Evolutionary conservation across 805 yeast genomes (phyloP).

Genomic region (Yamadazyma paraphyllophila): DNA sequence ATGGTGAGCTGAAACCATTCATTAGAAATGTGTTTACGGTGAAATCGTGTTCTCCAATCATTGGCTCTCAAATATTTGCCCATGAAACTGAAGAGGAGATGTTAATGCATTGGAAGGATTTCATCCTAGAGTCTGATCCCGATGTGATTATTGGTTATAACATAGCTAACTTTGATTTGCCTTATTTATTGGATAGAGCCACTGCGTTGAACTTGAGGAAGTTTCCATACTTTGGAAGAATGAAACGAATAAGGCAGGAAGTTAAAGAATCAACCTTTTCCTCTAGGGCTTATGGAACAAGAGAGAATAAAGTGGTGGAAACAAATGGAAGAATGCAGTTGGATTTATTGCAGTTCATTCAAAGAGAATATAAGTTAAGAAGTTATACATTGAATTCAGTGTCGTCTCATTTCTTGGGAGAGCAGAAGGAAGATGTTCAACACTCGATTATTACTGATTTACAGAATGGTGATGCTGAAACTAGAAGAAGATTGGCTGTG

Average conservation of each 20-base stretch:
- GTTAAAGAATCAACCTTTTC: conserved; percentile 80
- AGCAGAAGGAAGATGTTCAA: conserved; percentile 97
- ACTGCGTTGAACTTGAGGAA: conserved; percentile 57
- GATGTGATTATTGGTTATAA: conserved; percentile 97
- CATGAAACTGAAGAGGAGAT: conserved; percentile 74
- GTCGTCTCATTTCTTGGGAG: conserved; percentile 88
- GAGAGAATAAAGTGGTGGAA: conserved; percentile 87
- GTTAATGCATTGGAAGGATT: conserved; percentile 84
- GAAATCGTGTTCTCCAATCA: conserved; percentile 85
- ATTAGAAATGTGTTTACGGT: conserved; percentile 94
- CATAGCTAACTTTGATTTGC: conserved; percentile 91
- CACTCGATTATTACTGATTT: conserved; percentile 94
- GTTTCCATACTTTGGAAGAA: conserved; percentile 88
- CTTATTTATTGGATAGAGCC: conserved; percentile 88
- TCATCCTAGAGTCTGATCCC: conserved; percentile 82
- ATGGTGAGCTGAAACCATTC: conserved; percentile 85
- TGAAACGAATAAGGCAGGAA: conserved; percentile 66
- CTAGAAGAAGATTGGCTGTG: conserved; percentile 92
- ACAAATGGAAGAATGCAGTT: conserved; percentile 96
- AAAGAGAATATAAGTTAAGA: conserved; percentile 91
- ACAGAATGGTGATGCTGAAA: conserved; percentile 88
- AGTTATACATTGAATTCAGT: conserved; percentile 95
- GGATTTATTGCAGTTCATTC: conserved; percentile 88
- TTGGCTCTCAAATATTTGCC: conserved; percentile 86
- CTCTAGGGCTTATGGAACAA: conserved; percentile 94